A percentile compares a stretch with the other conserved stretches of the same genome.
phyloP scores from a whole-genome alignment of 768 basidiomycete genomes.

The Naganishia onofrii region DNA sequence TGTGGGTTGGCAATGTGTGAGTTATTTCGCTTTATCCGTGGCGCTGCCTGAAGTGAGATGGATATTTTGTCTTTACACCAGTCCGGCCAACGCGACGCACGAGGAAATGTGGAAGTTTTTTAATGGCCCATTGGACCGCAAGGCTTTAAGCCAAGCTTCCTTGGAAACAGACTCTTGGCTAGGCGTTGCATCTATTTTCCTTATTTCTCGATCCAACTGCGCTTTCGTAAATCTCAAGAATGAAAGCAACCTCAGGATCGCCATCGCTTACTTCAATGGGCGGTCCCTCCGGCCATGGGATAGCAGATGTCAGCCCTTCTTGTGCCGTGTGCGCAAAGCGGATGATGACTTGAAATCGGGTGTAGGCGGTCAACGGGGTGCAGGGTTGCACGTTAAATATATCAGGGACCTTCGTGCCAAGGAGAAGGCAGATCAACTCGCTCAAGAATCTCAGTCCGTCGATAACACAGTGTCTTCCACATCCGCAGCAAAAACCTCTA shows the following conservation, averaged over 20 bases:
- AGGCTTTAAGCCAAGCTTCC: slow-evolving; percentile 33
- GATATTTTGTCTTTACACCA: background rate
- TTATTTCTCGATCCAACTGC: slow-evolving; percentile 91
- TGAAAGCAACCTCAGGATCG: slow-evolving; percentile 62
- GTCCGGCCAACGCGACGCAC: slow-evolving; percentile 66
- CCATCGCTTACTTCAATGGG: slow-evolving; percentile 73
- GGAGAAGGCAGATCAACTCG: slow-evolving; percentile 47
- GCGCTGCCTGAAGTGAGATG: background rate
- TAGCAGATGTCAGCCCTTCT: slow-evolving; percentile 68
- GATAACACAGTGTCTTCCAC: background rate
- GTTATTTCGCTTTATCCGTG: background rate
- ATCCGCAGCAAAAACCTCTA: background rate
- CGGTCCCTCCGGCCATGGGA: slow-evolving; percentile 67
- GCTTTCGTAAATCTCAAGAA: slow-evolving; percentile 85
- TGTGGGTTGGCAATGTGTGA: slow-evolving; percentile 89
- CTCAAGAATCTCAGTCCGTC: background rate
- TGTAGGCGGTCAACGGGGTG: slow-evolving; percentile 84
- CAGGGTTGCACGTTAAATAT: slow-evolving; percentile 79
- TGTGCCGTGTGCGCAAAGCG: slow-evolving; percentile 74
- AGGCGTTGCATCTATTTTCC: slow-evolving; percentile 80
- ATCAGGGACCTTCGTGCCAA: slow-evolving; percentile 61
- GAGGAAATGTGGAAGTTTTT: slow-evolving; percentile 87
- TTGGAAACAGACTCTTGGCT: slow-evolving; percentile 44
- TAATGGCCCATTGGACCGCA: slow-evolving; percentile 52
- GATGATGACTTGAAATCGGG: slow-evolving; percentile 86